Percentiles rank a stretch among this genome's conserved stretches.
phyloP scores from a whole-genome alignment of 2,329 filamentous ascomycete species.

The Venturia oleaginea region DNA sequence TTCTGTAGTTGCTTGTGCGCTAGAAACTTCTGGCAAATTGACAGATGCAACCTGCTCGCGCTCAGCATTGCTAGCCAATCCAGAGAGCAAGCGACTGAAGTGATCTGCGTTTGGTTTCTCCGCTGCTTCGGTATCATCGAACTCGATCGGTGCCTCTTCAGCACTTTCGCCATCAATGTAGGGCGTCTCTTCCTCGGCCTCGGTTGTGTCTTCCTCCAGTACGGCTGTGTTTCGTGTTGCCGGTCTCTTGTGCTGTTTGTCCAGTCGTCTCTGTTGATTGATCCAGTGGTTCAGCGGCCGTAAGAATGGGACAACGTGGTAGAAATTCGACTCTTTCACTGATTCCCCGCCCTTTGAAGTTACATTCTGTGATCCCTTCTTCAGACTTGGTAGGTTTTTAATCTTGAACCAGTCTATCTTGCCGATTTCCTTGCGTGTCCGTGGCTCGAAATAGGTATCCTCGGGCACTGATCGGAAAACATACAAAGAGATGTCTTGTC shows the following conservation, averaged over 20 bases:
- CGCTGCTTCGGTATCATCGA: not conserved
- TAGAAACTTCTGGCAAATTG: conserved; percentile 7
- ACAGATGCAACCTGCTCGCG: not conserved
- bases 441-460: conserved; percentile 79
- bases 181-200: conserved; percentile 9
- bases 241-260: conserved; percentile 35
- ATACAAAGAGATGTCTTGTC: conserved; percentile 88
- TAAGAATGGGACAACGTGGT: conserved; percentile 94
- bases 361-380: conserved; percentile 51
- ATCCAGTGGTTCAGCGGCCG: conserved; percentile 85
- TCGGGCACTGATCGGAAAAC: conserved; percentile 83
- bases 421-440: conserved; percentile 83
- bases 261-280: conserved; percentile 68
- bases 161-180: not conserved
- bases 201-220: conserved; percentile 20
- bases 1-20: conserved; percentile 16
- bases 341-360: conserved; percentile 44
- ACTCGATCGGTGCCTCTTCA: not conserved
- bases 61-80: not conserved
- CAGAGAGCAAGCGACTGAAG: conserved; percentile 11
- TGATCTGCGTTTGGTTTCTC: not conserved
- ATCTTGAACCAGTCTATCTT: conserved; percentile 93
- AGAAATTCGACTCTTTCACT: conserved; percentile 77
- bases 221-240: conserved; percentile 4
- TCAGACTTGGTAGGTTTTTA: conserved; percentile 74